Conservation (phyloP, 345 rosid genomes). For the Populus alba region DNA sequence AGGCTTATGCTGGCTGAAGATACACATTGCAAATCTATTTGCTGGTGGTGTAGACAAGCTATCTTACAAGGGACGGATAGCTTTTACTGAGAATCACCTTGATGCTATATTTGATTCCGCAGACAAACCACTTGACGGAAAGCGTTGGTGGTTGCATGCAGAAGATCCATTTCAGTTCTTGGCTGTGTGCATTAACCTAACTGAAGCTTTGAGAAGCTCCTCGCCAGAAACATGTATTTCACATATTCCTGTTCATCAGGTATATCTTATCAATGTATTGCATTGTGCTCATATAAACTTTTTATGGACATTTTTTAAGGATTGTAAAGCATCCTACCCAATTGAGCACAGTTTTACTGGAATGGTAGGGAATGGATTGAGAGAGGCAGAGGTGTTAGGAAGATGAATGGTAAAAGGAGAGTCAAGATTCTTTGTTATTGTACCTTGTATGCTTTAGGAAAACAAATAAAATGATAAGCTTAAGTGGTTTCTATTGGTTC, state of each 20-base stretch:
- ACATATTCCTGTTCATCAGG: constrained; percentile 80
- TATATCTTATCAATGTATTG: constrained; percentile 19
- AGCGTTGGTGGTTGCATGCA: constrained; percentile 77
- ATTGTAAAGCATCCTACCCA: background rate
- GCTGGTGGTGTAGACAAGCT: constrained; percentile 88
- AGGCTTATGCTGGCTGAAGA: constrained; percentile 78
- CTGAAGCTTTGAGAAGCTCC: constrained; percentile 69
- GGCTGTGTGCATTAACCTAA: constrained; percentile 65
- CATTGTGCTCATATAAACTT: background rate
- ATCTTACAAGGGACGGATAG: constrained; percentile 59
- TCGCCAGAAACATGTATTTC: constrained; percentile 67
- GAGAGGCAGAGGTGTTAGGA: background rate
- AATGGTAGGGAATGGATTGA: background rate
- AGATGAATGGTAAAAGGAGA: background rate
- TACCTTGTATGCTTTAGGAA: background rate
- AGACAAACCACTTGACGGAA: constrained; percentile 80
- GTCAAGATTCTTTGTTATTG: constrained; percentile 1
- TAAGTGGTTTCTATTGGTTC: background rate
- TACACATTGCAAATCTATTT: constrained; percentile 76
- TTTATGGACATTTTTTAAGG: background rate
- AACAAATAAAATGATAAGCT: background rate
- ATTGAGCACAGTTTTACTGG: background rate
- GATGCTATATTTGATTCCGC: constrained; percentile 83
- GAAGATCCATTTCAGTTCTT: constrained; percentile 91
- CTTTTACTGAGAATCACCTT: constrained; percentile 71